phyloP scores from a whole-genome alignment of 1,284 basidiomycete genomes.

The Phellopilus nigrolimitatus region DNA sequence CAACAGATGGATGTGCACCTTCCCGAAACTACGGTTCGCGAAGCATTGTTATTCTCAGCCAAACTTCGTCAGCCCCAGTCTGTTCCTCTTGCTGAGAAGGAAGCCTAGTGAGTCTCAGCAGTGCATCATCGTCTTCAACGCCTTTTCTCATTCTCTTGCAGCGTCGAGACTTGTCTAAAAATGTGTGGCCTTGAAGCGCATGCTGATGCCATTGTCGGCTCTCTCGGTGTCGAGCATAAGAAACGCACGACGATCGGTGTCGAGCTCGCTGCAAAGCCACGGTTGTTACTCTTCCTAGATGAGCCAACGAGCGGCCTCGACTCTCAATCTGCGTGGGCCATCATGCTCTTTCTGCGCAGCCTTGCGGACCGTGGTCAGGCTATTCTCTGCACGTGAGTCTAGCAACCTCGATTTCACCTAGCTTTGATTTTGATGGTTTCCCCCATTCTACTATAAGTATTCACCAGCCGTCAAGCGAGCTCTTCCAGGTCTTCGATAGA shows the following conservation, averaged over 20 bases:
- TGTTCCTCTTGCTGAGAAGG: conserved; percentile 69
- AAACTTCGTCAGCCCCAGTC: conserved; percentile 71
- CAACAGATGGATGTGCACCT: conserved; percentile 81
- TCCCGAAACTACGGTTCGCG: conserved; percentile 68
- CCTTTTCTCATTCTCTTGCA: conserved; percentile 25
- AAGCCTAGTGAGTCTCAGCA: conserved; percentile 60
- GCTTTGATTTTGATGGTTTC: not conserved
- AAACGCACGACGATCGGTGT: conserved; percentile 83
- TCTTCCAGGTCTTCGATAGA: conserved; percentile 70
- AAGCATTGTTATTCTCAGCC: conserved; percentile 82
- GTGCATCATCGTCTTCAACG: too few relatives aligned
- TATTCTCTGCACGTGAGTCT: conserved; percentile 31
- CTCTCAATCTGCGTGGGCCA: conserved; percentile 86
- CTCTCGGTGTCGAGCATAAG: conserved; percentile 69
- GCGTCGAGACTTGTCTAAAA: conserved; percentile 73
- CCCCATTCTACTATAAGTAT: conserved; percentile 25
- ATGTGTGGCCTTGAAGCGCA: conserved; percentile 74
- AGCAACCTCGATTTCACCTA: not conserved
- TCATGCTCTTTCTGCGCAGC: conserved; percentile 72
- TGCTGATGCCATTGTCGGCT: conserved; percentile 74
- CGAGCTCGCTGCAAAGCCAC: conserved; percentile 76
- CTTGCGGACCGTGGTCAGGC: conserved; percentile 48
- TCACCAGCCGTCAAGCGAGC: conserved; percentile 61
- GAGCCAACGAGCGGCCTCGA: conserved; percentile 85
- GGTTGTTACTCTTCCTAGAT: conserved; percentile 77